A percentile compares a stretch with the other conserved stretches of the same genome.
These are phyloP conservation scores for Kregervanrija pseudodelftensis DNA, from an alignment of 805 yeast genomes.

Conservation along the genomic window DNA sequence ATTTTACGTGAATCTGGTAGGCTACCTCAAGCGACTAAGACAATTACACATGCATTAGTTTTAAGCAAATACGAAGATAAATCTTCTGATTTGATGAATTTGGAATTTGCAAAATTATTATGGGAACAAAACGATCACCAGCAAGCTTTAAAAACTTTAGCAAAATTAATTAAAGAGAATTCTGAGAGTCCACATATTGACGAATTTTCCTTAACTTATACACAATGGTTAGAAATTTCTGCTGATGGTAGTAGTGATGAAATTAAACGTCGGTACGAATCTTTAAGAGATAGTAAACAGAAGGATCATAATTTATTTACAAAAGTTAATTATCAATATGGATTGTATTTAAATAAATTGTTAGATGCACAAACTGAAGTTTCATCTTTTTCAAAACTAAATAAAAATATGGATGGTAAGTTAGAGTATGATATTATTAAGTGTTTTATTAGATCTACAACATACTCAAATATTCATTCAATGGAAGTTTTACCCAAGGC, in stretches of 20 bases:
- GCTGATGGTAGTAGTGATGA: conserved; percentile 74
- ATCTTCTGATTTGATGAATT: conserved; percentile 34
- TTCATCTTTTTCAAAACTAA: conserved; percentile 23
- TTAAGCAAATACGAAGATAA: conserved; percentile 29
- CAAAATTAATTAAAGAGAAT: conserved; percentile 28
- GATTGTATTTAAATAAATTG: conserved; percentile 70
- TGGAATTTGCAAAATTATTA: conserved; percentile 72
- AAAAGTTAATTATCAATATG: conserved; percentile 73
- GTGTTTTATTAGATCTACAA: conserved; percentile 52
- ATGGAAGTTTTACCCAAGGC: conserved; percentile 85
- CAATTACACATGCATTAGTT: conserved; percentile 54
- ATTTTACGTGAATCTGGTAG: conserved; percentile 63
- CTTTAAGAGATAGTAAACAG: conserved; percentile 36
- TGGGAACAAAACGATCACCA: conserved; percentile 89
- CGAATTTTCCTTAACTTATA: conserved; percentile 63
- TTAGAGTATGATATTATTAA: conserved; percentile 49
- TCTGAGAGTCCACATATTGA: conserved; percentile 17
- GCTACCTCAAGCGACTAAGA: conserved; percentile 63
- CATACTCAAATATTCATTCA: conserved; percentile 52
- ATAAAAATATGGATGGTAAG: conserved; percentile 36
- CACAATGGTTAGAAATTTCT: conserved; percentile 83
- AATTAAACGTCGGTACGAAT: conserved; percentile 61
- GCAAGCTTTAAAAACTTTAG: conserved; percentile 67
- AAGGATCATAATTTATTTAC: conserved; percentile 44
- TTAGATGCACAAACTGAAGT: conserved; percentile 50